phyloP scores from a whole-genome alignment of 805 yeast genomes.

The Hanseniaspora pseudoguilliermondii region DNA sequence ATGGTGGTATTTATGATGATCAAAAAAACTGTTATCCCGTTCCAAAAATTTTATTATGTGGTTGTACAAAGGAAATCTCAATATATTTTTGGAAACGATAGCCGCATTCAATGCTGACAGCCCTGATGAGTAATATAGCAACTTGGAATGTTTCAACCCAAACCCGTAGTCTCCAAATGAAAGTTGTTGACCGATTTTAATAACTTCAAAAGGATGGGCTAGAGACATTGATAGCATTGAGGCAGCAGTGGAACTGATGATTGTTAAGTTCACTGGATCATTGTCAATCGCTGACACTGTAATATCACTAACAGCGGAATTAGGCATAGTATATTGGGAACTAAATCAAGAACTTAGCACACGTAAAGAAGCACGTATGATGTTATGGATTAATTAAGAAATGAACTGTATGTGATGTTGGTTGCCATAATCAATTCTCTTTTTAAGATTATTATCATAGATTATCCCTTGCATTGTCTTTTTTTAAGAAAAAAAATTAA shows the following conservation, averaged over 20 bases:
- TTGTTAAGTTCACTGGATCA: constrained; percentile 3
- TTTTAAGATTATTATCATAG: no score
- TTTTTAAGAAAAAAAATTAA: no score
- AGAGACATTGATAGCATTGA: constrained; percentile 12
- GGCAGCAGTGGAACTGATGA: constrained; percentile 9
- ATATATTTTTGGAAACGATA: constrained; percentile 1
- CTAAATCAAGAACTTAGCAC: not conserved
- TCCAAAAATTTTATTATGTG: constrained; percentile 4
- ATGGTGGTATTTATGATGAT: not conserved
- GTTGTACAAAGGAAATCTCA: constrained; percentile 11
- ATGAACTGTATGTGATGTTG: no score
- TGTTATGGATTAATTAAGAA: no score
- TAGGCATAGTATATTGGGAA: not conserved
- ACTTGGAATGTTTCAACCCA: not conserved
- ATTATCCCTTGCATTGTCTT: no score
- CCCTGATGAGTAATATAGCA: constrained; percentile 7
- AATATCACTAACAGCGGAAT: not conserved
- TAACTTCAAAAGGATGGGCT: constrained; percentile 13
- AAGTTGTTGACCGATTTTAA: constrained; percentile 13
- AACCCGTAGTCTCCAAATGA: constrained; percentile 12
- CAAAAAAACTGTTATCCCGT: not conserved
- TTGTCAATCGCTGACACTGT: not conserved
- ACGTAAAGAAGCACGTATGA: no score
- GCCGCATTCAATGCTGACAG: constrained; percentile 12
- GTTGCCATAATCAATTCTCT: no score